These are phyloP conservation scores for Syzygium aqueum DNA, from an alignment of 345 rosid genomes.

Conservation along the genomic window DNA sequence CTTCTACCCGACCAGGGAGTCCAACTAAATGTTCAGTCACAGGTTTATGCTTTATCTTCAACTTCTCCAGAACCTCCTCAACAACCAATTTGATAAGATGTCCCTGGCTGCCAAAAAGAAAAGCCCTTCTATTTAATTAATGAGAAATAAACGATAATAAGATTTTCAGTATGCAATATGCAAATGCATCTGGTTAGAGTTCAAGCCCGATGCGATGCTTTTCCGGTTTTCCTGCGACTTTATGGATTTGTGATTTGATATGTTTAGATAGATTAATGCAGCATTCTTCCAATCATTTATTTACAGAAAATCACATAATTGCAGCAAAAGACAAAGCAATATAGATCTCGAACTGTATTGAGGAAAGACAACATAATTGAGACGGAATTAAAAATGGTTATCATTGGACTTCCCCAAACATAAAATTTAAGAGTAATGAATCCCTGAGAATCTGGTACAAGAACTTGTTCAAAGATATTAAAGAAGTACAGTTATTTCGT, in stretches of 20 bases:
- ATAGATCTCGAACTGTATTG: background rate
- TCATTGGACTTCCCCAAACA: background rate
- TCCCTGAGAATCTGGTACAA: background rate
- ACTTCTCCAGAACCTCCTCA: background rate
- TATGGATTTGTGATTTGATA: background rate
- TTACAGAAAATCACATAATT: background rate
- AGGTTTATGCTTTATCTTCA: background rate
- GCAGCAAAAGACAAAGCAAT: background rate
- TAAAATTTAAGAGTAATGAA: background rate
- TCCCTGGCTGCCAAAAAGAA: background rate
- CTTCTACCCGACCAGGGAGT: background rate
- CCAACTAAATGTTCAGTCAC: background rate
- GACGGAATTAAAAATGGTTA: background rate
- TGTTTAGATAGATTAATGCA: background rate
- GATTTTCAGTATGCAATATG: background rate
- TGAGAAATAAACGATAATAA: background rate
- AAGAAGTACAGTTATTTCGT: background rate
- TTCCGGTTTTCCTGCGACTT: background rate
- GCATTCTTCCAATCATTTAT: background rate
- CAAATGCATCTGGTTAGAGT: background rate
- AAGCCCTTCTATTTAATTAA: background rate
- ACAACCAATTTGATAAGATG: background rate
- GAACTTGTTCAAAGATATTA: background rate
- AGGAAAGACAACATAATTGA: background rate
- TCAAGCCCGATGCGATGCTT: background rate